Percentiles rank a stretch among this genome's conserved stretches.
These are phyloP conservation scores for Barnettozyma californica DNA, from an alignment of 805 yeast genomes.

Conservation along the genomic window DNA sequence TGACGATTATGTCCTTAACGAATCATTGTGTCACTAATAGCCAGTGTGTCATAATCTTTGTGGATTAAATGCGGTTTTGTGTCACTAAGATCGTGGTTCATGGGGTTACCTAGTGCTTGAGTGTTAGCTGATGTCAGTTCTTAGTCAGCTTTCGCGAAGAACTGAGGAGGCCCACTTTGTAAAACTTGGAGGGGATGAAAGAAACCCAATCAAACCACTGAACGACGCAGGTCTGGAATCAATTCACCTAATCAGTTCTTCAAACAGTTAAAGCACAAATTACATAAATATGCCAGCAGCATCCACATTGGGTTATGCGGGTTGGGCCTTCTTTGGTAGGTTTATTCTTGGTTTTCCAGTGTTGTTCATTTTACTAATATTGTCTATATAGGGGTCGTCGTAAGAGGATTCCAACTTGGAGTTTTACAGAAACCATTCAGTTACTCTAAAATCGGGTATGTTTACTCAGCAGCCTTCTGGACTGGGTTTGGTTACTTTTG, in stretches of 20 bases:
- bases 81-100: not conserved
- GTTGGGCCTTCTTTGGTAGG: conserved; percentile 37
- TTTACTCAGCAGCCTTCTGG: conserved; percentile 40
- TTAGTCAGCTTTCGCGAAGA: not conserved
- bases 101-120: too few species aligned
- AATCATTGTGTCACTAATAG: not conserved
- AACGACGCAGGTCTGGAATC: not conserved
- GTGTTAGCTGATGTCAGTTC: too few species aligned
- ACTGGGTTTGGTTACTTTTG: conserved; percentile 37
- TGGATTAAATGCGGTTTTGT: not conserved
- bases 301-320: conserved; percentile 26
- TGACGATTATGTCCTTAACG: not conserved
- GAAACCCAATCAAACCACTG: not conserved
- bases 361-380: not conserved
- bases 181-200: not conserved
- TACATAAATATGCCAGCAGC: conserved; percentile 17
- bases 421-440: conserved; percentile 35
- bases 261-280: not conserved
- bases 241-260: not conserved
- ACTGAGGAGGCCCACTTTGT: not conserved
- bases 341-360: not conserved
- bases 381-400: conserved; percentile 30
- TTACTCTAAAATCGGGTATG: conserved; percentile 35
- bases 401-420: conserved; percentile 41
- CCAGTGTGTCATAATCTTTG: not conserved